Base-by-base conservation (phyloP, 176 grass and related monocot species). In the Carex littledalei region DNA sequence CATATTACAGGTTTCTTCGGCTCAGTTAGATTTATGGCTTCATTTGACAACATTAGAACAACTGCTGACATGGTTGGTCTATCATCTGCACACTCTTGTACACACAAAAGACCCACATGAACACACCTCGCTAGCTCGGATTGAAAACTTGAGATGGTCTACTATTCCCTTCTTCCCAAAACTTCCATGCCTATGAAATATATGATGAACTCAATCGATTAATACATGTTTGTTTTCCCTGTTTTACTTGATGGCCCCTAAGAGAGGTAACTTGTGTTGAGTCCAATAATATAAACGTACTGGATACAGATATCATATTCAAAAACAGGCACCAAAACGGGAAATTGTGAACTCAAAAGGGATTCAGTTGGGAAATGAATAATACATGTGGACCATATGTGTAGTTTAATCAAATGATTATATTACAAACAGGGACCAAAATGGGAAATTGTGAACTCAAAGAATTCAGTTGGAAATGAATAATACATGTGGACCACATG, bases 41-140 rank as follows among this genome's bases (percentile, higher is more conserved):
- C 22, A 12, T 20, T 80, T 21, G 55, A 39, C 52, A 80, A 61
- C 78, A 75, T 47, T 35, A 21, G 15, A 54, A 80, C 14, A 2
- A 62, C 55, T n/a, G 29, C 6, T 8, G 22, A 15, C 78, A 80
- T 80, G n/a, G 55, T 80, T 4, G 78, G 78, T 59, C 78, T 54
- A n/a, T 80, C 78, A 35, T 80, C 78, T 8, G 78, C 24, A 5
- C 78, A 80, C 31, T 80, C 78, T 35, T 80, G 53, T 10, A 61
- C 78, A 8, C 78, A 80, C 22, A 80, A 9, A 80, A 80, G 78
- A 35, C 50, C 78, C 1, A 80, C 53, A 59, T 80, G 13, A 35
- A 80, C 35, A 52, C 53, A 80, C 52, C 53, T 54, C 0, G 39
- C 6, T 58, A 80, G 31, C 26, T 80, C 45, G 2, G 78, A 60